These are phyloP conservation scores for Malus fusca DNA, from an alignment of 306 rosid species.

Conservation along the genomic window DNA sequence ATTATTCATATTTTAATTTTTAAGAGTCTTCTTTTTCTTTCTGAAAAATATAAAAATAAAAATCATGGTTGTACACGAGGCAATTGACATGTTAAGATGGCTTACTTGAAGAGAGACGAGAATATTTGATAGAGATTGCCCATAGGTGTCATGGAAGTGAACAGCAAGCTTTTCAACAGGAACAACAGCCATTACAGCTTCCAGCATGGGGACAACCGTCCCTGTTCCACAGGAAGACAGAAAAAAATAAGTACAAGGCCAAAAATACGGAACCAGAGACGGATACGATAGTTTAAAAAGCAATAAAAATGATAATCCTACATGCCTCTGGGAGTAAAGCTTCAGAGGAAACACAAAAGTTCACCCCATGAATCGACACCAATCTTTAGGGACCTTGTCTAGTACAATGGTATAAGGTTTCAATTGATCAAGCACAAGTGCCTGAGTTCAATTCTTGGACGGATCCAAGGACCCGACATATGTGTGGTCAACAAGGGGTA, in stretches of 20 bases:
- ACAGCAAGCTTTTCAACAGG: constrained; percentile 75
- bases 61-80: background rate
- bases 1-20: background rate
- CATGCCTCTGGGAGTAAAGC: background rate
- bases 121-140: constrained; percentile 79
- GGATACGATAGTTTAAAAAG: background rate
- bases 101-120: constrained; percentile 80
- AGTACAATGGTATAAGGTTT: background rate
- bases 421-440: background rate
- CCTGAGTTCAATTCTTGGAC: background rate
- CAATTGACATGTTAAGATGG: constrained; percentile 4
- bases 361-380: background rate
- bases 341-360: background rate
- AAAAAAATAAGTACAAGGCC: background rate
- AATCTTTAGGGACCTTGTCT: background rate
- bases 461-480: background rate
- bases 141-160: constrained; percentile 93
- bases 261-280: background rate
- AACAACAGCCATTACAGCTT: constrained; percentile 74
- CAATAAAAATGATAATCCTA: background rate
- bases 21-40: background rate
- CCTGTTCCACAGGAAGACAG: constrained; percentile 31
- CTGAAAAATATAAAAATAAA: background rate
- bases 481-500: background rate
- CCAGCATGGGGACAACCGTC: constrained; percentile 73